Conservation (phyloP, 2,329 filamentous ascomycete genomes). For the Monilinia aucupariae region DNA sequence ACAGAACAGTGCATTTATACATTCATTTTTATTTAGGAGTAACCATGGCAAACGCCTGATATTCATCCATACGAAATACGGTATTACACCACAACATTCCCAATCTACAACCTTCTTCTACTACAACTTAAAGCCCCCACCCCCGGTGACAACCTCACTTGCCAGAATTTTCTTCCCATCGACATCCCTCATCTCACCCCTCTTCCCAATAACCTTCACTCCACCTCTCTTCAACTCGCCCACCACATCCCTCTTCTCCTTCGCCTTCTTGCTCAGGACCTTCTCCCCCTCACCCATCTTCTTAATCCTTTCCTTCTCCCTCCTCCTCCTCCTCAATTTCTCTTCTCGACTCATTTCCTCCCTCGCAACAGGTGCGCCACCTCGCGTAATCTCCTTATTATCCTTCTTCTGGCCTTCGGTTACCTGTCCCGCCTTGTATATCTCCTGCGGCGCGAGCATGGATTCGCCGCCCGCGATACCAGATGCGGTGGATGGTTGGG, state of each 20-base stretch:
- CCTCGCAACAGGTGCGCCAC: slow-evolving; percentile 68
- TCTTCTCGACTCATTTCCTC: slow-evolving; percentile 88
- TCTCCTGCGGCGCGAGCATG: slow-evolving; percentile 86
- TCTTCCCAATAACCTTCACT: slow-evolving; percentile 87
- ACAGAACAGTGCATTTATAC: neutral
- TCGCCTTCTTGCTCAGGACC: slow-evolving; percentile 53
- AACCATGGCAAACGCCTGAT: slow-evolving; percentile 2
- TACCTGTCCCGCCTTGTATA: slow-evolving; percentile 76
- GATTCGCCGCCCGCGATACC: slow-evolving; percentile 63
- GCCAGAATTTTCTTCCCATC: slow-evolving; percentile 69
- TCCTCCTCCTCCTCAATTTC: slow-evolving; percentile 66
- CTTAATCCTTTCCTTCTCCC: slow-evolving; percentile 79
- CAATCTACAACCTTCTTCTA: neutral
- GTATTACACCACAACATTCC: neutral
- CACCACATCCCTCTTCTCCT: slow-evolving; percentile 46
- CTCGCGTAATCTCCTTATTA: slow-evolving; percentile 71
- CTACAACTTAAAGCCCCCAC: slow-evolving; percentile 58
- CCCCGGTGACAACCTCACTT: slow-evolving; percentile 46
- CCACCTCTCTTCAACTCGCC: slow-evolving; percentile 69
- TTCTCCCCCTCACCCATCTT: slow-evolving; percentile 56
- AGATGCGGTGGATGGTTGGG: slow-evolving; percentile 75
- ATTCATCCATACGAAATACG: neutral
- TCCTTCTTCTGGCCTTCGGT: slow-evolving; percentile 49
- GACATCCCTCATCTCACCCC: slow-evolving; percentile 78
- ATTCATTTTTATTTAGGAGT: neutral